Evolutionary conservation across 23 red algal species (phyloP), one percentile per base, ranked within the genome.

Genomic region (Gracilaria domingensis): DNA sequence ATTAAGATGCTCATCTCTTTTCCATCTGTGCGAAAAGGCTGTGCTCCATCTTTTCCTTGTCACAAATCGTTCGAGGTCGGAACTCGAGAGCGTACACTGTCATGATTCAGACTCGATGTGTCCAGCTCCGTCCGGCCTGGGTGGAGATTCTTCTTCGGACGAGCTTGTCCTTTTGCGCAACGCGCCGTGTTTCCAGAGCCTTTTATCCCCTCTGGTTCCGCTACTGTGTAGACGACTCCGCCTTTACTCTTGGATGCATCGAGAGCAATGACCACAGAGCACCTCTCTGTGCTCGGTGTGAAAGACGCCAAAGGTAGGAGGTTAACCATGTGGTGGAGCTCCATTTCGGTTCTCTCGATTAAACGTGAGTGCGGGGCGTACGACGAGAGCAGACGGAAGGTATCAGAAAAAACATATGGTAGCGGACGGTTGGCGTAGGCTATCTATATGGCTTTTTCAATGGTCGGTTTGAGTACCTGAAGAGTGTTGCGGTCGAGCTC

Each of bases 1-100:
- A 14, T 62, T 83, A 35, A 83, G 64, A 6, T 83, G 80, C 54
- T 83, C 21, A 12, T 25, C 3, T 0, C 29, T 5, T 64, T 24
- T 0, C 53, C 50, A 62, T 36, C 8, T 5, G 55, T 83, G 80
- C 4, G 54, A 28, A 42, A 83, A 83, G 6, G 80, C 80, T 14
- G 4, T 37, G 8, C 6, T 64, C 80, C 50, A 83, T 23, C 6
- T 32, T 7, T 14, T 2, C 4, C 13, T 4, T 5, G 35, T 4
- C 3, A 70, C 12, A 26, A 70, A 33, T 9, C 16, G 14, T 38
- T 70, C 65, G 3, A 70, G 4, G 8, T 33, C 24, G 1, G 12
- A 26, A 17, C 28, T 70, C 35, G 13, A 8, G 13, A 70, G 60
- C 9, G n/a, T n/a, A n/a, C n/a, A n/a, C n/a, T n/a, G n/a, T n/a